A percentile compares a stretch with the other conserved stretches of the same genome.
These are phyloP conservation scores for Calocybe gambosa DNA, from an alignment of 1,284 basidiomycete genomes.

Conservation along the genomic window DNA sequence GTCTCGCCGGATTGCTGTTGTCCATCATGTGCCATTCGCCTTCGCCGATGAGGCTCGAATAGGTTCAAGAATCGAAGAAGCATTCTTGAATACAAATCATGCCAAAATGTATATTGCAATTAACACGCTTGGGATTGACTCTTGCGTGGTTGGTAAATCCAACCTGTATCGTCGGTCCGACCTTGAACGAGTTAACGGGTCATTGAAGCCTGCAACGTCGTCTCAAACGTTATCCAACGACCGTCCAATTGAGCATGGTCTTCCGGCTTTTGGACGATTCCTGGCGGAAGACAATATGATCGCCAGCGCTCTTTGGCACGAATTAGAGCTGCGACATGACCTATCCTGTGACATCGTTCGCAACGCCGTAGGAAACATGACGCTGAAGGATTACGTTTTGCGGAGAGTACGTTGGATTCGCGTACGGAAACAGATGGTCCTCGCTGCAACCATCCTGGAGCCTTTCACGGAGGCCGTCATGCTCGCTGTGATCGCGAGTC, in stretches of 20 bases:
- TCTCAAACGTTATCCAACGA: slow-evolving; percentile 18
- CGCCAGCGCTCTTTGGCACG: slow-evolving; percentile 84
- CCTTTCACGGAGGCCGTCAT: slow-evolving; percentile 86
- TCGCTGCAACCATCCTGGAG: slow-evolving; percentile 78
- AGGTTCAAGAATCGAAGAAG: slow-evolving; percentile 87
- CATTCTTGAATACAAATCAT: slow-evolving; percentile 95
- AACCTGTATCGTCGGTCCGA: slow-evolving; percentile 92
- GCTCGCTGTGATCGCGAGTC: slow-evolving; percentile 57
- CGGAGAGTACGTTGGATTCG: slow-evolving; percentile 91
- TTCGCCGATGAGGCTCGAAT: slow-evolving; percentile 60
- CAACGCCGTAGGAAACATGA: slow-evolving; percentile 86
- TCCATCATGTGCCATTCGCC: slow-evolving; percentile 96
- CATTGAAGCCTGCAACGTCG: slow-evolving; percentile 42
- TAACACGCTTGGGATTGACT: slow-evolving; percentile 82
- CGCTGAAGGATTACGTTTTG: slow-evolving; percentile 74
- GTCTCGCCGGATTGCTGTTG: slow-evolving; percentile 68
- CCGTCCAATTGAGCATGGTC: slow-evolving; percentile 42
- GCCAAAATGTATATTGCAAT: slow-evolving; percentile 99
- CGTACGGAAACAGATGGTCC: slow-evolving; percentile 88
- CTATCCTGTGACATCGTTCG: slow-evolving; percentile 84
- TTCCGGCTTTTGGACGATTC: slow-evolving; percentile 79
- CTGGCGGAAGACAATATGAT: slow-evolving; percentile 98
- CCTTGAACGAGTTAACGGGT: slow-evolving; percentile 65
- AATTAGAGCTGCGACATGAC: slow-evolving; percentile 79
- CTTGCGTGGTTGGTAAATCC: slow-evolving; percentile 97